These are phyloP conservation scores for Paramecium octaurelia DNA, from an alignment of 73 alveolate species.

Conservation along the genomic window DNA sequence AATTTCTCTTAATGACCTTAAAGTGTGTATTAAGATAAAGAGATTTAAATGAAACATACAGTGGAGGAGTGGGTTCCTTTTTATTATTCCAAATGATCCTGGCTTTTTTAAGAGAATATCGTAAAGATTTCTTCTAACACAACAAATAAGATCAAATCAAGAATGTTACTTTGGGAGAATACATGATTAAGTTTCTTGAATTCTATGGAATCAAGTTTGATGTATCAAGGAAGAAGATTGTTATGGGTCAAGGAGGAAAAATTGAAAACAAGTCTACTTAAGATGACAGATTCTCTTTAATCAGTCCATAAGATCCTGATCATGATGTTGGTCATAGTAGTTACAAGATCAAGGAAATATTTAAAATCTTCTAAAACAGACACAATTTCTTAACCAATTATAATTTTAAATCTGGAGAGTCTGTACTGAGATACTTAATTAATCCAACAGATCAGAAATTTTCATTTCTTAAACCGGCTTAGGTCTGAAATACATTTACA, in stretches of 20 bases:
- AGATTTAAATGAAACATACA: conserved; percentile 86
- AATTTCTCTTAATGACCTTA: conserved; percentile 74
- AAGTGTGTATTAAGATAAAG: conserved; percentile 89
- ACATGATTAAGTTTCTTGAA: conserved; percentile 82
- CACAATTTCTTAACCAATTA: conserved; percentile 52
- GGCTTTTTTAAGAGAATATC: conserved; percentile 66
- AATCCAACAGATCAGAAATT: conserved; percentile 50
- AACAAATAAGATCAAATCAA: conserved; percentile 63
- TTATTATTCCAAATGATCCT: conserved; percentile 80
- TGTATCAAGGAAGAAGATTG: conserved; percentile 83
- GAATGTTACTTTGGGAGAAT: conserved; percentile 79
- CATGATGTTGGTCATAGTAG: conserved; percentile 78
- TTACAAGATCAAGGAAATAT: conserved; percentile 71
- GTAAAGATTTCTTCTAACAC: conserved; percentile 56
- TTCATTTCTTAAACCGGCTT: not conserved
- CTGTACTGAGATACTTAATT: conserved; percentile 48
- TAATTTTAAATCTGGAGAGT: conserved; percentile 47
- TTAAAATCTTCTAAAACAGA: conserved; percentile 65
- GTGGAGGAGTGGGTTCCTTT: conserved; percentile 96
- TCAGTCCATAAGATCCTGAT: conserved; percentile 70
- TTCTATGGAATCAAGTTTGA: conserved; percentile 88
- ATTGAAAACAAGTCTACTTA: conserved; percentile 62
- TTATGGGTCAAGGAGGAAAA: conserved; percentile 83
- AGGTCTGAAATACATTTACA: not conserved
- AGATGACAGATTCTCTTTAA: conserved; percentile 66